Evolutionary conservation across 129 eudicot genomes (phyloP).

Genomic region (Helichrysum umbraculigerum): DNA sequence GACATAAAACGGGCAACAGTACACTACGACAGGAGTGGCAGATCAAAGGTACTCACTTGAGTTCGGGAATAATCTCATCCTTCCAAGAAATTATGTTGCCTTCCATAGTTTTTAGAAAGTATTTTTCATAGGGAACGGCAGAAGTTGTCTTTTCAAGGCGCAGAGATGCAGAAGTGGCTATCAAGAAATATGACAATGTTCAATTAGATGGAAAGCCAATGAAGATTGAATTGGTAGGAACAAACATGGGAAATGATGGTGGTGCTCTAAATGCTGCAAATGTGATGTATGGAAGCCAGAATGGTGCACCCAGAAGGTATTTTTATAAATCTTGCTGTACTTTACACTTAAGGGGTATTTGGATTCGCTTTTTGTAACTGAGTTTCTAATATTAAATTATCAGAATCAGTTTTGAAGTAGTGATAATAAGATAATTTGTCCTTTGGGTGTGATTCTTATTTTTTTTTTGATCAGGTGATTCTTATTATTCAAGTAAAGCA

Average conservation of each 20-base stretch:
- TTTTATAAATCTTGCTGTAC: background rate
- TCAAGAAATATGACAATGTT: conserved; percentile 53
- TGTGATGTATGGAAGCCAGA: conserved; percentile 30
- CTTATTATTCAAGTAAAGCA: no score
- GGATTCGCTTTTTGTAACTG: no score
- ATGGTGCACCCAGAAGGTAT: conserved; percentile 46
- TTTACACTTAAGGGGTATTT: no score
- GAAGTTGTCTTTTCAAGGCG: conserved; percentile 55
- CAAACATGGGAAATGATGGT: conserved; percentile 33
- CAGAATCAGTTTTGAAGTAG: no score
- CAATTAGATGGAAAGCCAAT: conserved; percentile 61
- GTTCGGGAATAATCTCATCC: conserved; percentile 21
- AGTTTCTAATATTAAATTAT: no score
- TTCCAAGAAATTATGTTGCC: conserved; percentile 17
- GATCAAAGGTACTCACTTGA: conserved; percentile 53
- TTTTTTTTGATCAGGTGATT: no score
- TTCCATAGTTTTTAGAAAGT: conserved; percentile 13
- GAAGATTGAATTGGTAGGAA: conserved; percentile 49
- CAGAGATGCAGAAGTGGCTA: conserved; percentile 53
- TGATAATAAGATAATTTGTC: no score
- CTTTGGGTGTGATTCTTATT: no score
- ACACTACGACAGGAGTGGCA: conserved; percentile 59
- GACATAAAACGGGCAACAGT: conserved; percentile 46
- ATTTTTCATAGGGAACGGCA: conserved; percentile 50
- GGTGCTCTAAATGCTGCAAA: conserved; percentile 10